phyloP scores from a whole-genome alignment of 768 basidiomycete species.

The Galerina sulciceps region DNA sequence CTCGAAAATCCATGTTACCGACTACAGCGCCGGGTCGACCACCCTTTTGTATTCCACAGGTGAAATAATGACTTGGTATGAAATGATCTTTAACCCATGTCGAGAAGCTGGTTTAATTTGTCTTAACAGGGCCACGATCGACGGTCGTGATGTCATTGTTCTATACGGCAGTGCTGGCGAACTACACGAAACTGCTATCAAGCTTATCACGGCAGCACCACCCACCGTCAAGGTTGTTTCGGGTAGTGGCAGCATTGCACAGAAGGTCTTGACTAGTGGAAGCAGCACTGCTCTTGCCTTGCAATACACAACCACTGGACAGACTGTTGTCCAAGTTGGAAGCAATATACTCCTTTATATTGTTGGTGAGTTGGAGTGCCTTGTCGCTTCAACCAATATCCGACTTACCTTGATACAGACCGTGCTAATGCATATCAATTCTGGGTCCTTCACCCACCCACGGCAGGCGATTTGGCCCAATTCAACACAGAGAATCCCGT shows the following conservation, averaged over 20 bases:
- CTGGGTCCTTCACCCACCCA: constrained; percentile 51
- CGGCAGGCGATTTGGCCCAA: constrained; percentile 36
- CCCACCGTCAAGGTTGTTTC: constrained; percentile 39
- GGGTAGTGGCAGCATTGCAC: constrained; percentile 38
- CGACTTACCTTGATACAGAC: constrained; percentile 31
- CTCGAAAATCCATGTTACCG: constrained; percentile 55
- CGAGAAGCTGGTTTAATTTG: not conserved
- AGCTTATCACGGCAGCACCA: constrained; percentile 26
- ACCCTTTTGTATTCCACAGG: constrained; percentile 51
- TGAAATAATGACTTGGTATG: constrained; percentile 53
- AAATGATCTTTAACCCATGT: not conserved
- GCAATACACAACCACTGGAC: constrained; percentile 50
- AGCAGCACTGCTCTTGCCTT: constrained; percentile 33
- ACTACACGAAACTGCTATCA: constrained; percentile 55
- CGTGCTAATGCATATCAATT: constrained; percentile 53
- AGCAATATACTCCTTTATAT: constrained; percentile 43
- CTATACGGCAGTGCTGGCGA: constrained; percentile 52
- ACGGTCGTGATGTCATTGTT: constrained; percentile 49
- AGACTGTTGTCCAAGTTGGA: constrained; percentile 51
- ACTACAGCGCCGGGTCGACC: constrained; percentile 48
- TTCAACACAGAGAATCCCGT: constrained; percentile 44
- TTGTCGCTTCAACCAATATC: not conserved
- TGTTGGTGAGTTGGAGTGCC: constrained; percentile 35
- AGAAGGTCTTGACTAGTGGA: constrained; percentile 35
- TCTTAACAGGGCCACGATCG: constrained; percentile 46